Percentiles rank a stretch among this genome's conserved stretches.
Conservation (phyloP, 108 stramenopile genomes). For the Parietichytrium sp. region DNA sequence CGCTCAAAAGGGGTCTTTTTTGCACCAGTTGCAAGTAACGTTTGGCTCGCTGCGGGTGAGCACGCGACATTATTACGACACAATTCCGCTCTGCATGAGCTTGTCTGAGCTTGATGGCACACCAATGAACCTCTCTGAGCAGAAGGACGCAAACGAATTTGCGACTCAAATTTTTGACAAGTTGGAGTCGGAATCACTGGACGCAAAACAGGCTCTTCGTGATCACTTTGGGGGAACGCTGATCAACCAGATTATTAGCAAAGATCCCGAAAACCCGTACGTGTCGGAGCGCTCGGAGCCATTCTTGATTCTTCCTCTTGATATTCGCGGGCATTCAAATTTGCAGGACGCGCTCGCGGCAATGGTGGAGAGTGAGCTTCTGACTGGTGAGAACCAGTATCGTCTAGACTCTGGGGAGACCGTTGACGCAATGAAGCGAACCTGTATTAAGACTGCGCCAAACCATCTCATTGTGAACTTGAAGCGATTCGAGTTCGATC, state of each 20-base stretch:
- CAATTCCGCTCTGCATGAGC: background rate
- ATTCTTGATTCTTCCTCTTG: background rate
- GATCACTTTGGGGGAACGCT: background rate
- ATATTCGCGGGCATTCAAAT: background rate
- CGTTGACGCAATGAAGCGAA: slow-evolving; percentile 42
- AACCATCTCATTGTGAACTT: slow-evolving; percentile 61
- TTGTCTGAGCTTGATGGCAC: slow-evolving; percentile 56
- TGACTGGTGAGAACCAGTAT: slow-evolving; percentile 55
- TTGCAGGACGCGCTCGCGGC: background rate
- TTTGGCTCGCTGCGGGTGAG: slow-evolving; percentile 41
- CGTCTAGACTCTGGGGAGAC: slow-evolving; percentile 36
- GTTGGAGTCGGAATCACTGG: slow-evolving; percentile 39
- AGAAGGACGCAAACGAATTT: slow-evolving; percentile 64
- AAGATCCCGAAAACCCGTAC: background rate
- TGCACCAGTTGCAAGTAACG: slow-evolving; percentile 43
- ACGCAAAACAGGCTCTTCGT: background rate
- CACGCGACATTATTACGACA: background rate
- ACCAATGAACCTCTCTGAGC: slow-evolving; percentile 51
- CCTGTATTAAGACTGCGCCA: slow-evolving; percentile 45
- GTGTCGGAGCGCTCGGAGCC: slow-evolving; percentile 53
- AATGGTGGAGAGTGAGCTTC: background rate
- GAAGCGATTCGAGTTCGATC: slow-evolving; percentile 69
- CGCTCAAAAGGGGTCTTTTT: background rate
- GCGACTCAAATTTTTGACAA: slow-evolving; percentile 55
- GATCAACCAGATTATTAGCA: slow-evolving; percentile 21